phyloP scores from a whole-genome alignment of 805 yeast species.

The Barnettozyma botsteinii region DNA sequence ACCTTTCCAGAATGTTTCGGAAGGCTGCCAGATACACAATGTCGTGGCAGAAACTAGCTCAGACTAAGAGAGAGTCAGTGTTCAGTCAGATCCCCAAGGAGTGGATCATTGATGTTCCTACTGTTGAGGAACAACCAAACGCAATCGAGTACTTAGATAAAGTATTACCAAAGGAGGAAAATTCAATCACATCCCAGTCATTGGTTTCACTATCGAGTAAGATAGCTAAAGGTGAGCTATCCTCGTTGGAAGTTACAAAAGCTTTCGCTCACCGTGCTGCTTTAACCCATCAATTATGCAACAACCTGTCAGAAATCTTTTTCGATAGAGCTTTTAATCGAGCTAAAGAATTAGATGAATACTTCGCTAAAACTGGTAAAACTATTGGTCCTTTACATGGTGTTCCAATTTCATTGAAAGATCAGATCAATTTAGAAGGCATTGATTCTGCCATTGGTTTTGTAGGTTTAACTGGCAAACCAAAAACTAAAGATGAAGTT shows the following conservation, averaged over 20 bases:
- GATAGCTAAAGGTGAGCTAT: slow-evolving; percentile 27
- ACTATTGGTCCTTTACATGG: slow-evolving; percentile 66
- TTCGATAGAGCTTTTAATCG: slow-evolving; percentile 52
- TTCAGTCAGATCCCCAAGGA: slow-evolving; percentile 13
- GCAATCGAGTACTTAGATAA: slow-evolving; percentile 17
- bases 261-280: slow-evolving; percentile 40
- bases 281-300: slow-evolving; percentile 56
- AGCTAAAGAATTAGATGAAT: slow-evolving; percentile 53
- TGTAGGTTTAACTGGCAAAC: slow-evolving; percentile 32
- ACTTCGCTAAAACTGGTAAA: slow-evolving; percentile 38
- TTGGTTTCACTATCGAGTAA: slow-evolving; percentile 6
- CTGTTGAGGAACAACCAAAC: slow-evolving; percentile 16
- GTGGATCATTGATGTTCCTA: slow-evolving; percentile 20
- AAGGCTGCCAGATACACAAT: not conserved
- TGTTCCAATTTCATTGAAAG: slow-evolving; percentile 60
- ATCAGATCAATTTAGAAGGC: slow-evolving; percentile 50
- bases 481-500: slow-evolving; percentile 29
- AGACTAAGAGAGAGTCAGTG: slow-evolving; percentile 12
- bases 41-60: slow-evolving; percentile 16
- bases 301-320: slow-evolving; percentile 54
- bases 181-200: slow-evolving; percentile 14
- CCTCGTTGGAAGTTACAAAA: slow-evolving; percentile 13
- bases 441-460: slow-evolving; percentile 54
- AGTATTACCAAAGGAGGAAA: slow-evolving; percentile 13
- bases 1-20: no score